Percentiles rank a stretch among this genome's conserved stretches.
Conservation (phyloP, 2,329 filamentous ascomycete genomes). For the Sporothrix schenckii region DNA sequence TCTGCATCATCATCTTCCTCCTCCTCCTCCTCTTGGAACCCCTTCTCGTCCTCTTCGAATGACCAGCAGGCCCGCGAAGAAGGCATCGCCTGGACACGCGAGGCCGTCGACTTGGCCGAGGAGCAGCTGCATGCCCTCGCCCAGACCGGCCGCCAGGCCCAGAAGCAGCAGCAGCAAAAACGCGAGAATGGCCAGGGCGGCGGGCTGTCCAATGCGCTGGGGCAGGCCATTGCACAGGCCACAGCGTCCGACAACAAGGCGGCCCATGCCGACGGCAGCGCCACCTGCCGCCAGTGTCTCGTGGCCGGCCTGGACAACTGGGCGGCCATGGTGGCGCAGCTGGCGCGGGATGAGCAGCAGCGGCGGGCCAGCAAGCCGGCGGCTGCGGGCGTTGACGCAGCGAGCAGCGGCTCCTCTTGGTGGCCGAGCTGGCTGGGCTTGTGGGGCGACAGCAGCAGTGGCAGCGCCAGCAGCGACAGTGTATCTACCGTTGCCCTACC, state of each 20-base stretch:
- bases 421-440: conserved; percentile 47
- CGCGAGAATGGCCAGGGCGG: conserved; percentile 1
- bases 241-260: conserved; percentile 19
- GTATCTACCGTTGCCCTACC: conserved; percentile 39
- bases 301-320: conserved; percentile 78
- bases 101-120: conserved; percentile 81
- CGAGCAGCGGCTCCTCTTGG: conserved; percentile 32
- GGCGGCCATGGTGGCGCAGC: conserved; percentile 73
- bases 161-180: conserved; percentile 19
- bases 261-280: conserved; percentile 46
- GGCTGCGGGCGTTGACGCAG: conserved; percentile 32
- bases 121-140: conserved; percentile 59
- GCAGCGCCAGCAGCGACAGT: conserved; percentile 42
- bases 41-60: conserved; percentile 54
- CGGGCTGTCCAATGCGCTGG: background rate
- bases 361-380: background rate
- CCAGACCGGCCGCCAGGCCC: conserved; percentile 31
- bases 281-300: conserved; percentile 76
- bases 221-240: background rate
- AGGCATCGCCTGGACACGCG: conserved; percentile 85
- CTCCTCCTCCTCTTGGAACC: conserved; percentile 75
- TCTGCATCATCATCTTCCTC: conserved; percentile 77
- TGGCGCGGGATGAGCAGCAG: conserved; percentile 56
- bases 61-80: conserved; percentile 57
- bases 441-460: conserved; percentile 43